Percentiles rank a stretch among this genome's conserved stretches.
These are phyloP conservation scores for Hevea brasiliensis DNA, from an alignment of 345 rosid genomes.

Conservation along the genomic window DNA sequence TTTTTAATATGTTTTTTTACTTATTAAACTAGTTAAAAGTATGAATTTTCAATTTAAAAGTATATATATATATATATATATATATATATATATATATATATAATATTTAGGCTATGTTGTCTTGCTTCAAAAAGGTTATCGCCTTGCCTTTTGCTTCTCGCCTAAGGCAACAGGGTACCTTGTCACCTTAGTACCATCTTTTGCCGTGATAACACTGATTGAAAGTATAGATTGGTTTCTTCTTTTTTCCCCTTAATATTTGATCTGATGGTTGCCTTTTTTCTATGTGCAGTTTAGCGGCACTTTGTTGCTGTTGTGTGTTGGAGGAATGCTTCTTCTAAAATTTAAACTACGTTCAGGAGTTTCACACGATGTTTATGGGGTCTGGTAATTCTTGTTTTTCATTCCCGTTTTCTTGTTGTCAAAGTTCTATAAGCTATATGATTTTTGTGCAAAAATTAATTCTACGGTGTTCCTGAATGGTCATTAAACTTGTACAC, in stretches of 20 bases:
- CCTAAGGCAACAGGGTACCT: too few relatives aligned
- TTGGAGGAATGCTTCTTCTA: slow-evolving; percentile 49
- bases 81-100: too few relatives aligned
- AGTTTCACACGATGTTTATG: neutral
- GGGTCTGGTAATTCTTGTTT: slow-evolving; percentile 15
- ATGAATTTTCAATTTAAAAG: too few relatives aligned
- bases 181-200: too few relatives aligned
- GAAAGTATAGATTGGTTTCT: neutral
- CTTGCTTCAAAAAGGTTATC: too few relatives aligned
- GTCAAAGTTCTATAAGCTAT: slow-evolving; percentile 1
- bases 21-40: too few relatives aligned
- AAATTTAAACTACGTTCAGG: slow-evolving; percentile 6
- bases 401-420: neutral
- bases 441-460: neutral
- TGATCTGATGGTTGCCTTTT: neutral
- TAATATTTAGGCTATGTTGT: too few relatives aligned
- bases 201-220: too few relatives aligned
- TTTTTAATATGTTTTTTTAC: too few relatives aligned
- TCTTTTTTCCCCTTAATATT: neutral
- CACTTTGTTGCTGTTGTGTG: slow-evolving; percentile 47
- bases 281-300: slow-evolving; percentile 30
- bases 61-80: too few relatives aligned
- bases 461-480: neutral
- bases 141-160: too few relatives aligned
- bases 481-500: slow-evolving; percentile 8